These are phyloP conservation scores for Alternaria triticimaculans DNA, from an alignment of 2,329 filamentous ascomycete species.

Conservation along the genomic window DNA sequence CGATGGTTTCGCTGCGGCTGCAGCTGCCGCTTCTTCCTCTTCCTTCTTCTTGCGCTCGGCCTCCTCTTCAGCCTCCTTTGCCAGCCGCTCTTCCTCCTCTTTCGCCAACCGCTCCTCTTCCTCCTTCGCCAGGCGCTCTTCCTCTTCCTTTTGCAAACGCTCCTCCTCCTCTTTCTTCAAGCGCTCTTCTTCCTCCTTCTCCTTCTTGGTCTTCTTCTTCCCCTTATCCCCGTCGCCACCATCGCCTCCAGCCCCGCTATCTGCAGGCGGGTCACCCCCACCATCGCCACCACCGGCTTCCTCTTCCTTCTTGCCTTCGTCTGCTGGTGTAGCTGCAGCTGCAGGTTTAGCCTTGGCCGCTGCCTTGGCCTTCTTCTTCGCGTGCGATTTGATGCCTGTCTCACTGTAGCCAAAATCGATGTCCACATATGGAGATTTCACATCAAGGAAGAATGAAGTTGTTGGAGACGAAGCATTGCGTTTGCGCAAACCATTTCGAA, in stretches of 20 bases:
- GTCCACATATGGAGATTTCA: slow-evolving; percentile 46
- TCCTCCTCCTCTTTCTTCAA: slow-evolving; percentile 48
- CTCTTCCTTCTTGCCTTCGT: slow-evolving; percentile 57
- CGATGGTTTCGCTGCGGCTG: slow-evolving; percentile 36
- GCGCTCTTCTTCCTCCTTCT: slow-evolving; percentile 46
- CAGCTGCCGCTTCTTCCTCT: slow-evolving; percentile 43
- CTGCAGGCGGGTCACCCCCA: slow-evolving; percentile 46
- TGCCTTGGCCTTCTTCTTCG: slow-evolving; percentile 58
- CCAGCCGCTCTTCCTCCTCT: slow-evolving; percentile 44
- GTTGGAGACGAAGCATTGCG: slow-evolving; percentile 37
- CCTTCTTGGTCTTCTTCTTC: slow-evolving; percentile 53
- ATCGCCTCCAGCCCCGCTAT: slow-evolving; percentile 43
- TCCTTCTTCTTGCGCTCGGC: slow-evolving; percentile 47
- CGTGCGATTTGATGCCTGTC: slow-evolving; percentile 59
- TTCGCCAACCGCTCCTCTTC: slow-evolving; percentile 45
- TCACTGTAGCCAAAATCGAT: slow-evolving; percentile 66
- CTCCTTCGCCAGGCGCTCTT: slow-evolving; percentile 42
- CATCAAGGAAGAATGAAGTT: slow-evolving; percentile 40
- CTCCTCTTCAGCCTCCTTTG: slow-evolving; percentile 49
- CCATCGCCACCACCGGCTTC: slow-evolving; percentile 47
- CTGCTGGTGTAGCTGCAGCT: slow-evolving; percentile 43
- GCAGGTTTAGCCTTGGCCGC: slow-evolving; percentile 38
- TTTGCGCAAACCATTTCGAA: slow-evolving; percentile 37
- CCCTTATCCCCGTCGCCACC: slow-evolving; percentile 41
- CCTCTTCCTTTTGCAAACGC: slow-evolving; percentile 44